Evolutionary conservation across 805 yeast genomes (phyloP), one percentile per base, ranked within the genome.

Genomic region (Cyberlindnera euphorbiae): DNA sequence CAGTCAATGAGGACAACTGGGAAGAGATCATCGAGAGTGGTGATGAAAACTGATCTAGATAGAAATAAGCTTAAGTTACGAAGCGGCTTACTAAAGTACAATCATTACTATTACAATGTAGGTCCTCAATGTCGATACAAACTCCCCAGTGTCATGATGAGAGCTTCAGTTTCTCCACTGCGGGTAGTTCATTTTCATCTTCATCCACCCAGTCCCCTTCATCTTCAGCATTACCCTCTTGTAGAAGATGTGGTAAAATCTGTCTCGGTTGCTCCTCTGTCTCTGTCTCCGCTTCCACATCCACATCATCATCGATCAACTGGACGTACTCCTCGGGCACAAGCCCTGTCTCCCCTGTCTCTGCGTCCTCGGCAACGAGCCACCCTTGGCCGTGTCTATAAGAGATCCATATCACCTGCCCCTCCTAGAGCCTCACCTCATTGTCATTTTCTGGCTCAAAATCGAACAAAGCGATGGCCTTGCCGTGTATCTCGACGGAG

Each of bases 301-400:
- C 22, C 9, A 34, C 31, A 4, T 32, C 42, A 14, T 33, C 36
- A 11, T 31, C 32, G 4, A 64, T 24, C 30, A 71, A 55, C 35
- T 84, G 82, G 21, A 93, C 96, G 52, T 89, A 93, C 51, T 85
- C 96, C 52, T 89, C 95, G 1, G 98, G 98, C 6, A 93, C 95
- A 34, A 93, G 72, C 2, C 98, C 98, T 10, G 94, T 84, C 44
- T 79, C 82, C 1, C 86, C 87, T 3, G 82, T 71, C 18, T 54
- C 67, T 1, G 85, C 81, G 52, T 87, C 88, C 41, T 71, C 71
- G 1, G 97, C 97, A 34, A 93, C 97, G 4, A 93, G 71, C 99
- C 98, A 93, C 7, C 99, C 99, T 58, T 90, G 97, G 17, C 97
- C 97, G 58, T 90, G 96, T 39, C 94, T 76, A 58, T 89, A 90